A percentile compares a stretch with the other conserved stretches of the same genome.
These are phyloP conservation scores for Globisporangium okanoganense DNA, from an alignment of 352 stramenopile genomes.

Conservation along the genomic window DNA sequence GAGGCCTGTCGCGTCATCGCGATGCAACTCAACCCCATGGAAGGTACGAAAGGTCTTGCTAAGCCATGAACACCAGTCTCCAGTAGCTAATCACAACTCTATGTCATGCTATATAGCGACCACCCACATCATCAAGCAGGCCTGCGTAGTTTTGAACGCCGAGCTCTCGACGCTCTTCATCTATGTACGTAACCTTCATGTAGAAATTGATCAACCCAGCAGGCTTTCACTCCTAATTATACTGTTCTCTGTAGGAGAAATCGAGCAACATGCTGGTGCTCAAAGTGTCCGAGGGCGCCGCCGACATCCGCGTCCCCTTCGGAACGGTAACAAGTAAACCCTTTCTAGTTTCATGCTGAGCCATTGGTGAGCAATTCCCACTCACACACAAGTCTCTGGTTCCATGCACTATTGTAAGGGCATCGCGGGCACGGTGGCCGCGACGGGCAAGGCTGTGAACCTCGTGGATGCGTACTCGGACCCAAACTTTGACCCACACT, in stretches of 20 bases:
- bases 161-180: slow-evolving; percentile 90
- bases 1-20: slow-evolving; percentile 75
- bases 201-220: background rate
- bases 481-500: slow-evolving; percentile 89
- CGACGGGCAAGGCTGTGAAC: slow-evolving; percentile 80
- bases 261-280: slow-evolving; percentile 77
- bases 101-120: slow-evolving; percentile 36
- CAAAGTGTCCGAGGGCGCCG: slow-evolving; percentile 81
- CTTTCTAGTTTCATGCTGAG: background rate
- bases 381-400: background rate
- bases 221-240: too few relatives aligned
- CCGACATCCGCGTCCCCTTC: slow-evolving; percentile 82
- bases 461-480: slow-evolving; percentile 93
- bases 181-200: slow-evolving; percentile 31
- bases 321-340: slow-evolving; percentile 47
- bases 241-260: slow-evolving; percentile 73
- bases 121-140: slow-evolving; percentile 84
- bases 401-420: slow-evolving; percentile 40
- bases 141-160: slow-evolving; percentile 82
- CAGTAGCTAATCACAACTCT: background rate
- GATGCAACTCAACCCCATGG: slow-evolving; percentile 64
- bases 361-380: background rate
- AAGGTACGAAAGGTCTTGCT: too few relatives aligned
- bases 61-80: background rate
- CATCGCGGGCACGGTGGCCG: slow-evolving; percentile 85